Percentiles rank a stretch among this genome's conserved stretches.
phyloP scores from a whole-genome alignment of 495 filamentous ascomycete species.

The Xylaria acuta region DNA sequence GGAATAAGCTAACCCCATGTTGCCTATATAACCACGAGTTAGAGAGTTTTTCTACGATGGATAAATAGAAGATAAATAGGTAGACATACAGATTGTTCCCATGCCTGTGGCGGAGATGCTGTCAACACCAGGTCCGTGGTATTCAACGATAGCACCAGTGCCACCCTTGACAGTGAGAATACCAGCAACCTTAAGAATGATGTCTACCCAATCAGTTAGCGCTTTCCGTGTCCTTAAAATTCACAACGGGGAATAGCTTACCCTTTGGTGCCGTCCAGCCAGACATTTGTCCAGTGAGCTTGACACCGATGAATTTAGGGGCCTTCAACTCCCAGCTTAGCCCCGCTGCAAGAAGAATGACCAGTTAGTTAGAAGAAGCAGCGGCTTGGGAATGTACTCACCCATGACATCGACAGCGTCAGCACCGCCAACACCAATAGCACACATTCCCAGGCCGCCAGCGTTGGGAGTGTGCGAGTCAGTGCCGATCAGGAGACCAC shows the following conservation, averaged over 20 bases:
- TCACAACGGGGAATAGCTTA: conserved; percentile 38
- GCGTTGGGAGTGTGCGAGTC: conserved; percentile 99
- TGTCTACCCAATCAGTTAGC: conserved; percentile 62
- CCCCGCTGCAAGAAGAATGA: neutral
- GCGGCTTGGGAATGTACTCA: neutral
- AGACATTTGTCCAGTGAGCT: conserved; percentile 84
- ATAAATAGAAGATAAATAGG: neutral
- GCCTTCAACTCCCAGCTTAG: conserved; percentile 99
- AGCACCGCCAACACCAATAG: conserved; percentile 98
- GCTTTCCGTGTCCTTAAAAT: conserved; percentile 4
- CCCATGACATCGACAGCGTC: conserved; percentile 99
- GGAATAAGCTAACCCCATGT: conserved; percentile 64
- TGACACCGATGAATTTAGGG: conserved; percentile 95
- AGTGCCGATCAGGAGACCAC: conserved; percentile 97
- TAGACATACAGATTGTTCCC: conserved; percentile 63
- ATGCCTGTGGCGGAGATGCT: conserved; percentile 67
- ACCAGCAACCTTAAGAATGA: conserved; percentile 97
- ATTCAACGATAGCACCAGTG: conserved; percentile 96
- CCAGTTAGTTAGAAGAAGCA: neutral
- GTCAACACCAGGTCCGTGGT: conserved; percentile 85
- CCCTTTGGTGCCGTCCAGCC: conserved; percentile 96
- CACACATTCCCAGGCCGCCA: conserved; percentile 94
- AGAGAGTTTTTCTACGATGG: neutral
- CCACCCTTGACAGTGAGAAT: conserved; percentile 98
- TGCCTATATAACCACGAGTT: conserved; percentile 37